Evolutionary conservation across 2,329 filamentous ascomycete genomes (phyloP).

Genomic region (Beauveria varroae): DNA sequence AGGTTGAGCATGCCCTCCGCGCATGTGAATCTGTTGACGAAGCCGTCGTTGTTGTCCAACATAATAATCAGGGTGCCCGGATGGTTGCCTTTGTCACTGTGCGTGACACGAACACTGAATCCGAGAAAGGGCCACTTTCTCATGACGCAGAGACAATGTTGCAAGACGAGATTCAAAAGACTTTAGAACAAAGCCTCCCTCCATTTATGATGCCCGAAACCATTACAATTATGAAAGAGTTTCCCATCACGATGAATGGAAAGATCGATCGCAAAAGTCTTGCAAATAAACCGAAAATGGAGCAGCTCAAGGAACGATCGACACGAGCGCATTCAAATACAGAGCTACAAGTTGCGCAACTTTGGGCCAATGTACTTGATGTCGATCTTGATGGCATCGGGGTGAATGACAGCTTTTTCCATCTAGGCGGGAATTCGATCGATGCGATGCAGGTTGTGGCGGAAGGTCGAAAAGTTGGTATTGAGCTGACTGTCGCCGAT

Average conservation of each 20-base stretch:
- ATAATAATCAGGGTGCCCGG: neutral
- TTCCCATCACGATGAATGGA: neutral
- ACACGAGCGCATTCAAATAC: too few species aligned
- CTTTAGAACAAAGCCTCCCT: neutral
- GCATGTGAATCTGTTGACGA: neutral
- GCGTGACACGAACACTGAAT: neutral
- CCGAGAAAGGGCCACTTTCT: neutral
- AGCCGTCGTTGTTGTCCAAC: neutral
- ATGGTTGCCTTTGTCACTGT: neutral
- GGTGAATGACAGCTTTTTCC: neutral
- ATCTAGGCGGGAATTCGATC: neutral
- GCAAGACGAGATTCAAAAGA: neutral
- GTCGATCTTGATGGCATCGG: neutral
- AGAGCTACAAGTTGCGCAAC: neutral
- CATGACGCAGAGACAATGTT: neutral
- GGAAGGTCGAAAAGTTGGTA: neutral
- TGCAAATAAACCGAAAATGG: neutral
- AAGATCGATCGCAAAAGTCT: neutral
- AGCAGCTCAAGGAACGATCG: neutral
- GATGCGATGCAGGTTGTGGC: neutral
- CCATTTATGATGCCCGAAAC: neutral
- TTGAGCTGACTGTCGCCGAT: neutral
- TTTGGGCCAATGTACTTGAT: too few species aligned
- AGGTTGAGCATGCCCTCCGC: neutral
- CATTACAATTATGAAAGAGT: neutral